These are phyloP conservation scores for Colletotrichum sp. DNA, from an alignment of 2,329 filamentous ascomycete species.

Conservation along the genomic window DNA sequence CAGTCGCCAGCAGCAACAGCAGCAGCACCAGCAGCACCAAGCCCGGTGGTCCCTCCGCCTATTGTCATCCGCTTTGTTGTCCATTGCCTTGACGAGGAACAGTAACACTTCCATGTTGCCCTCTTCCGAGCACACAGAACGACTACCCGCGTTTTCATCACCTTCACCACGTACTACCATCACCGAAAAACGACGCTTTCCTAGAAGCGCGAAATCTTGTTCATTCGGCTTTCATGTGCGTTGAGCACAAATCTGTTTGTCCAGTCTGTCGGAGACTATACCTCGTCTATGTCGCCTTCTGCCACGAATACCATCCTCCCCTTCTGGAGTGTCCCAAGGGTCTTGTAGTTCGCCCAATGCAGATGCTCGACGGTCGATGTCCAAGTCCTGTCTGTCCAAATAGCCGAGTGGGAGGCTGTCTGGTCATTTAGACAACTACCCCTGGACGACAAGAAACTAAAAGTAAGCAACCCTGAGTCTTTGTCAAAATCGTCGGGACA, in stretches of 20 bases:
- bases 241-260: conserved; percentile 61
- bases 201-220: not conserved
- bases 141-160: not conserved
- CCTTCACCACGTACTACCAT: not conserved
- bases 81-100: not conserved
- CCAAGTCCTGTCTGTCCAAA: conserved; percentile 66
- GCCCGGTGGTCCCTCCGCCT: conserved; percentile 5
- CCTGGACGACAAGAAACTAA: not conserved
- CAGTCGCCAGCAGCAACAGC: not conserved
- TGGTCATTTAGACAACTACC: conserved; percentile 48
- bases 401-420: conserved; percentile 60
- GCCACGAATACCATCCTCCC: conserved; percentile 55
- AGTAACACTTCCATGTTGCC: conserved; percentile 18
- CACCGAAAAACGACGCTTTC: not conserved
- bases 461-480: not conserved
- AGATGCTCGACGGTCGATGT: conserved; percentile 59
- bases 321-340: conserved; percentile 52
- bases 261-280: conserved; percentile 66
- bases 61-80: not conserved
- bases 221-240: conserved; percentile 59
- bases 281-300: conserved; percentile 64
- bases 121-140: not conserved
- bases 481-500: conserved; percentile 23
- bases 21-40: not conserved
- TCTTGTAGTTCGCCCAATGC: conserved; percentile 39